Conservation (phyloP, 495 filamentous ascomycete species). For the Geoglossum glabrum region DNA sequence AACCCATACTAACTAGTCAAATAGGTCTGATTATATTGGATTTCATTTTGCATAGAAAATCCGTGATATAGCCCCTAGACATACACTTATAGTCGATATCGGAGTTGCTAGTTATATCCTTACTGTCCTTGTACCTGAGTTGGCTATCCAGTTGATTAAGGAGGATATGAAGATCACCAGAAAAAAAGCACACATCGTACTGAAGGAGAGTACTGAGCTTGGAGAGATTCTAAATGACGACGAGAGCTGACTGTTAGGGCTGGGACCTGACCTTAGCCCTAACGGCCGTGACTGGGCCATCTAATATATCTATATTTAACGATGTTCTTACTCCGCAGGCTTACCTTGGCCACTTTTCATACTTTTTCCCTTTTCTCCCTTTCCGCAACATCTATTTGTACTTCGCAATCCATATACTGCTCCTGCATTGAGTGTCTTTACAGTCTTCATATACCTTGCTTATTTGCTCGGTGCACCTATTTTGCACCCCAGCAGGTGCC, state of each 20-base stretch:
- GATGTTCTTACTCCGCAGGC: background rate
- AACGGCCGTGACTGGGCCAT: background rate
- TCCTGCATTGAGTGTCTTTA: background rate
- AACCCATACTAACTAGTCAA: background rate
- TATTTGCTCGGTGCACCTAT: background rate
- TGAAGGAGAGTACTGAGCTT: constrained; percentile 55
- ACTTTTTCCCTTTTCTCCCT: background rate
- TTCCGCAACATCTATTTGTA: constrained; percentile 1
- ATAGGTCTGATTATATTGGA: background rate
- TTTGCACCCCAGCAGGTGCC: background rate
- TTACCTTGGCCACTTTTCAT: background rate
- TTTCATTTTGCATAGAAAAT: background rate
- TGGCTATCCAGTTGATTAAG: constrained; percentile 55
- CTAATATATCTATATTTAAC: background rate
- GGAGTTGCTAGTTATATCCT: constrained; percentile 64
- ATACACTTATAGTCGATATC: constrained; percentile 36
- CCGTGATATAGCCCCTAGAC: background rate
- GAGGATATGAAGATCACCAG: constrained; percentile 50
- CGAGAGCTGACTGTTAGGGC: background rate
- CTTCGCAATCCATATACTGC: too few species aligned
- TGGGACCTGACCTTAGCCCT: background rate
- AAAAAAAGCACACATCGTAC: constrained; percentile 29
- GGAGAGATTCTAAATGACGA: constrained; percentile 54
- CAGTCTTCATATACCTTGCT: background rate
- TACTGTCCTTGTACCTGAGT: constrained; percentile 72